Evolutionary conservation across 1,139 yeast genomes (phyloP), one percentile per base, ranked within the genome.

Genomic region (Protomyces gravidus): DNA sequence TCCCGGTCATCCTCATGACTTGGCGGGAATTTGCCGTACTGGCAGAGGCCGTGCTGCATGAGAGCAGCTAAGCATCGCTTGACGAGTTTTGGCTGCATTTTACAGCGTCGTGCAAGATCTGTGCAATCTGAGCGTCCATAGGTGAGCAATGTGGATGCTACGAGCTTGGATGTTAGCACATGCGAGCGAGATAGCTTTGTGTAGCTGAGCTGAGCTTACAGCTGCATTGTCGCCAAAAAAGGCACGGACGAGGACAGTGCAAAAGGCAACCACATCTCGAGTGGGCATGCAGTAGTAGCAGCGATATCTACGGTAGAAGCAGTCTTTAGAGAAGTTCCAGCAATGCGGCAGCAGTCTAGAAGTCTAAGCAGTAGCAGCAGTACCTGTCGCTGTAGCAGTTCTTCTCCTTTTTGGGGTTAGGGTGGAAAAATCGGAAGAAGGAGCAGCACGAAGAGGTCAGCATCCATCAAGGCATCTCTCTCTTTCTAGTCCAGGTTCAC

Each of bases 41-140:
- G 42, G 21, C 42, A 36, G 42, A 15, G 19, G 48, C 76, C 68
- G 64, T 73, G 72, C 64, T 75, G 77, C 28, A 76, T 66, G 42
- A 76, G 65, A 7, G 75, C 71, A 7, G 73, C 76, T 9, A 76
- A 68, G 1, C 75, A 69, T 19, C 75, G 68, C 39, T 70, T 67
- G 30, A 75, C 72, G 6, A 73, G 68, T 9, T 71, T 59, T 3
- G 64, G 55, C 1, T 76, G 68, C 21, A 73, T 63, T 13, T 65
- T 65, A 2, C 72, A 63, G 50, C 62, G 59, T 49, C 68, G 66
- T 27, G 70, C 66, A 48, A 75, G 63, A 46, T 71, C 72, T 6
- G 63, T 55, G 0, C 71, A 68, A 1, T 73, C 68, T 33, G 68
- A 68, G 6, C 77, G 67, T 25, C 78, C 78, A 50, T 68, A 65